Base-by-base conservation (phyloP, 176 grass and related monocot genomes). In the Eremochloa ophiuroides region DNA sequence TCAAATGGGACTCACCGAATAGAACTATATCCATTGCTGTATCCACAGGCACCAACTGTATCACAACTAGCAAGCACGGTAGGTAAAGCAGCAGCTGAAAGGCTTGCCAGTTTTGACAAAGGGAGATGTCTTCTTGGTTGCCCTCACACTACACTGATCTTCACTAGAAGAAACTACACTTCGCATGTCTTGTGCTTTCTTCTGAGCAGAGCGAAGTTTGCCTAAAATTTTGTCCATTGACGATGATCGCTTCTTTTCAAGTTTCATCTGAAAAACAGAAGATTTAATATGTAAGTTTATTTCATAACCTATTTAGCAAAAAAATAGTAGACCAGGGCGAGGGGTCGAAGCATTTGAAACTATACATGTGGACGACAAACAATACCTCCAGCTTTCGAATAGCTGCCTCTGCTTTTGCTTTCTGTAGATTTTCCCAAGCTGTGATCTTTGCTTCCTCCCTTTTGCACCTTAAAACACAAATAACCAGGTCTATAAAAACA, bases 201-300 rank as follows among this genome's bases (percentile, higher is more conserved):
- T 99, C 62, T 99, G 93, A 71, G 97, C 88, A 39, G 80, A 84
- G 14, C 89, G 69, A 35, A 99, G 93, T 80, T 89, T 95, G 41
- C 74, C 87, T 68, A 99, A 62, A 80, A 99, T 99, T 86, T 72
- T 99, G 69, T 99, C 93, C 93, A 99, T 99, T 18, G 97, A 94
- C 8, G 85, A 90, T 25, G 91, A 95, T 58, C 93, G 91, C 82
- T 87, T 99, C 82, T 93, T 99, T 88, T 96, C 93, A 73, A 99
- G 91, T 74, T 96, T 99, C 93, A 99, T 94, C 97, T 99, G 85
- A 77, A 91, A 33, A 43, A 66, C 17, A 78, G 14, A 67, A 11
- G 15, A 12, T 12, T 74, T 8, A 62, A 74, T 1, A 61, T 62
- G 50, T 61, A 26, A 48, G 6, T 33, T 69, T n/a, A 59, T n/a